Evolutionary conservation across 331 rosid species (phyloP).

Genomic region (Telfairia occidentalis): DNA sequence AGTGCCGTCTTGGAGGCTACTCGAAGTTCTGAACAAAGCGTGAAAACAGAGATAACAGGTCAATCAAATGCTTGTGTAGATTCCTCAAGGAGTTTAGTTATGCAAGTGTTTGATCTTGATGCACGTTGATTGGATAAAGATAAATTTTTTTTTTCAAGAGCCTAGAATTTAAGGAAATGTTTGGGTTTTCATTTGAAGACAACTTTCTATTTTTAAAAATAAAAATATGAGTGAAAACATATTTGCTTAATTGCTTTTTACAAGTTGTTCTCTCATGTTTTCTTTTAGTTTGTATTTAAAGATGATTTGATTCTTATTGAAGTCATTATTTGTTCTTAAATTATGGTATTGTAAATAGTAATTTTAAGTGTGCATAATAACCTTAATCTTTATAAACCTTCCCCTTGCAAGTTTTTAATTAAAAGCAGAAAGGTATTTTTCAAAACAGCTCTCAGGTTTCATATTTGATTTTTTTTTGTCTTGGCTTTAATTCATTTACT

Average conservation of each 20-base stretch:
- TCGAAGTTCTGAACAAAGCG: constrained; percentile 42
- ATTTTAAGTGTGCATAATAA: not conserved
- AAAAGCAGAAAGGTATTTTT: not conserved
- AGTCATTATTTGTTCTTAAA: not conserved
- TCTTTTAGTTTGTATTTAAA: not conserved
- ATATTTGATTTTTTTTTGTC: not conserved
- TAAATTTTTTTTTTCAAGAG: not conserved
- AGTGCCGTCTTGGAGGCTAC: constrained; percentile 62
- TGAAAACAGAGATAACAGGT: constrained; percentile 67
- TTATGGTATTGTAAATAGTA: not conserved
- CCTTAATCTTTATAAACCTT: not conserved
- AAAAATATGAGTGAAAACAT: not conserved
- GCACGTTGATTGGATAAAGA: not conserved
- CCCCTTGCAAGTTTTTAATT: not conserved
- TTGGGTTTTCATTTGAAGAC: not conserved
- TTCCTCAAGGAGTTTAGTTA: not conserved
- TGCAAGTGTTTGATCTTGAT: not conserved
- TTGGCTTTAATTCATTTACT: not conserved
- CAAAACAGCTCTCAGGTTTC: not conserved
- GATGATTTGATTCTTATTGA: not conserved
- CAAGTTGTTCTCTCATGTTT: not conserved
- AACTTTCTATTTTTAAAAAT: not conserved
- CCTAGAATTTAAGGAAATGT: not conserved
- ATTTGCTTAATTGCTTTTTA: not conserved
- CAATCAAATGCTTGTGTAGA: constrained; percentile 5